phyloP scores from a whole-genome alignment of 768 basidiomycete species.

The Lentinula guzmanii region DNA sequence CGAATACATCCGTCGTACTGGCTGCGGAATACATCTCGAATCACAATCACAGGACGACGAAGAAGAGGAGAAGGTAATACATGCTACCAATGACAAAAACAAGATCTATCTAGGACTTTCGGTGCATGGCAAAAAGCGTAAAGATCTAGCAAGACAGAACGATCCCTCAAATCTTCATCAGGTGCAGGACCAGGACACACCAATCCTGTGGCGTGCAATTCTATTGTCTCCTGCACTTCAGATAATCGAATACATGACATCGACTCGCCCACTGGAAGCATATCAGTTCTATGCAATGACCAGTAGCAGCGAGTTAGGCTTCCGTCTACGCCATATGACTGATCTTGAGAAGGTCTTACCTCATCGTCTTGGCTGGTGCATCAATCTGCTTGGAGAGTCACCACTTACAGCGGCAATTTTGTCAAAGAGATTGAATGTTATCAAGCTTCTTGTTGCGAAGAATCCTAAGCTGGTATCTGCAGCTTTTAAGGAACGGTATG shows the following conservation, averaged over 20 bases:
- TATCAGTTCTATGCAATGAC: conserved; percentile 43
- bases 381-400: conserved; percentile 43
- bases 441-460: conserved; percentile 41
- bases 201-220: conserved; percentile 41
- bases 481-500: conserved; percentile 38
- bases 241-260: conserved; percentile 38
- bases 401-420: conserved; percentile 42
- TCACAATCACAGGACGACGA: conserved; percentile 6
- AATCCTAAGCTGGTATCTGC: conserved; percentile 33
- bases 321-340: conserved; percentile 30
- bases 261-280: conserved; percentile 40
- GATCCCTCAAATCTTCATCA: conserved; percentile 35
- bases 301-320: conserved; percentile 35
- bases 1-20: conserved; percentile 50
- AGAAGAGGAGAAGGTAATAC: conserved; percentile 17
- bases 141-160: conserved; percentile 43
- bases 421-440: conserved; percentile 25
- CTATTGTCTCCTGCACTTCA: conserved; percentile 11
- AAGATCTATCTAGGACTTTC: conserved; percentile 52
- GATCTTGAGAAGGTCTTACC: conserved; percentile 37
- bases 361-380: conserved; percentile 45
- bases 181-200: conserved; percentile 12
- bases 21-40: conserved; percentile 29
- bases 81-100: conserved; percentile 29
- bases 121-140: conserved; percentile 59